Base-by-base conservation (phyloP, 2,329 filamentous ascomycete species). In the Alternaria novae-zelandiae region DNA sequence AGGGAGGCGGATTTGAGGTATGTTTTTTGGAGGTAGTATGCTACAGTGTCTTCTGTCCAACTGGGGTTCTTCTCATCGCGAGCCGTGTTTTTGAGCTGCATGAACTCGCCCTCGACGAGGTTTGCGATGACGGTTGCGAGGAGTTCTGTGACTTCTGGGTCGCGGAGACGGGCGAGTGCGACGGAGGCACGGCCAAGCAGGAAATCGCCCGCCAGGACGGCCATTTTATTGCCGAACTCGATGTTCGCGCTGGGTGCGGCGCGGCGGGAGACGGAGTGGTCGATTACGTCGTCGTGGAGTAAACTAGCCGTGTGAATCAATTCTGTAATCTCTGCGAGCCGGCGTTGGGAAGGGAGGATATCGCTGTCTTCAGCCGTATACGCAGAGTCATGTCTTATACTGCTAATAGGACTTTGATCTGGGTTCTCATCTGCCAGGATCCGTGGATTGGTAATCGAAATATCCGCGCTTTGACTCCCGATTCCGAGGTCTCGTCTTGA, bases 191-290 rank as follows among this genome's bases (percentile, higher is more conserved):
- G 88, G 5, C 95, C 95, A 2, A 99, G 87, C 47, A 99, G 84
- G 76, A 99, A 99, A 79, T 99, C 96, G n/a, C 96, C 96, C 0
- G 96, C 96, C 69, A 99, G 83, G 3, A 99, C 95, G 13, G 96
- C 95, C 95, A 99, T 98, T 82, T 99, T 99, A 85, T 99, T 99
- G 68, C 96, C 96, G 74, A 98, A 98, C 74, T 94, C 92, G 65
- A 96, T 87, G 79, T 99, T 99, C 30, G 96, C 96, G 2, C 93
- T 97, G 8, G 93, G 91, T 3, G 89, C 89, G 28, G 93, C 92
- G 64, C 96, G 91, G 59, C 96, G 89, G 11, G 94, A 91, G 45
- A 92, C 86, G 1, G 94, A 96, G 79, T 95, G 92, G 78, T 99
- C 96, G 76, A 99, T 97, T 28, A 99, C 96, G 82, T 99, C 96